Conservation (phyloP, 108 stramenopile genomes). For the Skeletonema costatum region DNA sequence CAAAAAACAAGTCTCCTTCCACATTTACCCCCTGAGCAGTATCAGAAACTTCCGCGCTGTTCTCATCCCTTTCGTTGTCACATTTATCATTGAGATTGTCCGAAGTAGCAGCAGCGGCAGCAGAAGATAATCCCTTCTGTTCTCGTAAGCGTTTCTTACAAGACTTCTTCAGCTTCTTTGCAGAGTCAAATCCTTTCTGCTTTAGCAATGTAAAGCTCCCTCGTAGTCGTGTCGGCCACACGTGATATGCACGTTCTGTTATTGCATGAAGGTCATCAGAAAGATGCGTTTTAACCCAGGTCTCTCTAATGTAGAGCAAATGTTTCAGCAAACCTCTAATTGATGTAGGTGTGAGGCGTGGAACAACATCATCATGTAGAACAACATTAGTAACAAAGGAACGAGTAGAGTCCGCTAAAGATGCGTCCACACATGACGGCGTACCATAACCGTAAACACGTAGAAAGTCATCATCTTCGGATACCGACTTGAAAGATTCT, state of each 20-base stretch:
- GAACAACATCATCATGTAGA: slow-evolving; percentile 94
- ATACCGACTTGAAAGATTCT: neutral
- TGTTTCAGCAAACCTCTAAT: slow-evolving; percentile 87
- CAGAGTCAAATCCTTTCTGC: slow-evolving; percentile 20
- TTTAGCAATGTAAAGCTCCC: slow-evolving; percentile 66
- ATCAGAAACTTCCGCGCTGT: slow-evolving; percentile 1
- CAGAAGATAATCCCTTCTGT: neutral
- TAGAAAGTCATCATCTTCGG: slow-evolving; percentile 56
- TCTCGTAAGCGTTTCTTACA: slow-evolving; percentile 60
- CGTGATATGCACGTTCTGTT: slow-evolving; percentile 71
- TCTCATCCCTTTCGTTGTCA: neutral
- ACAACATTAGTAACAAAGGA: slow-evolving; percentile 84
- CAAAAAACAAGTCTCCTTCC: slow-evolving; percentile 85
- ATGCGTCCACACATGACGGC: slow-evolving; percentile 90
- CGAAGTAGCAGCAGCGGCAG: neutral
- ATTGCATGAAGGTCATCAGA: slow-evolving; percentile 75
- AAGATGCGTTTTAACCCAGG: slow-evolving; percentile 86
- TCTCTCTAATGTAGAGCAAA: slow-evolving; percentile 83
- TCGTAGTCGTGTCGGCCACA: slow-evolving; percentile 78
- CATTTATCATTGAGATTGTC: neutral
- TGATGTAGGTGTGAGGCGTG: slow-evolving; percentile 89
- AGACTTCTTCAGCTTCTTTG: slow-evolving; percentile 65
- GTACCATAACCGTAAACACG: slow-evolving; percentile 90
- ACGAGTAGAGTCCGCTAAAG: slow-evolving; percentile 71
- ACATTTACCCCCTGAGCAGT: slow-evolving; percentile 41